Evolutionary conservation across 331 rosid genomes (phyloP).

Genomic region (Arachis monticola): DNA sequence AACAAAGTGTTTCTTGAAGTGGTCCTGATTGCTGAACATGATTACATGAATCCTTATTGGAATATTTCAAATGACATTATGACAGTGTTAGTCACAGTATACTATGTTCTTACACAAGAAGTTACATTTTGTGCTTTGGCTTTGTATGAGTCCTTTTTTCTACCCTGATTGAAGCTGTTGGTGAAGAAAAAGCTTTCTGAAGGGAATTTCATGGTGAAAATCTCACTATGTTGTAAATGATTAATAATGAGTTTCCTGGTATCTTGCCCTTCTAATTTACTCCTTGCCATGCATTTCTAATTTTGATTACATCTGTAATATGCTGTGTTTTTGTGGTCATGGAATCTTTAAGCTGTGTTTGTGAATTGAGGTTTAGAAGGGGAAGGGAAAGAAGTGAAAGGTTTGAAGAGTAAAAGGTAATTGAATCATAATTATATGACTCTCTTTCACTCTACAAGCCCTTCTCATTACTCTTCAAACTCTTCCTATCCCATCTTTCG

Average conservation of each 20-base stretch:
- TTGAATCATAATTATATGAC: too few relatives aligned
- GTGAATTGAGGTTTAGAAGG: too few relatives aligned
- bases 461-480: too few relatives aligned
- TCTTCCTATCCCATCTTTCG: too few relatives aligned
- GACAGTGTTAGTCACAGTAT: neutral
- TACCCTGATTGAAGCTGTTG: neutral
- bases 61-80: neutral
- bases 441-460: too few relatives aligned
- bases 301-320: neutral
- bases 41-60: neutral
- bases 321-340: neutral
- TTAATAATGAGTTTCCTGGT: neutral
- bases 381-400: too few relatives aligned
- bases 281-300: slow-evolving; percentile 2
- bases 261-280: neutral
- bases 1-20: neutral
- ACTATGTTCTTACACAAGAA: neutral
- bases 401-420: too few relatives aligned
- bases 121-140: slow-evolving; percentile 18
- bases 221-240: neutral
- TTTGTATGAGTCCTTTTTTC: neutral
- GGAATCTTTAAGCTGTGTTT: neutral
- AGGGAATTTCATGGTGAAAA: slow-evolving; percentile 2
- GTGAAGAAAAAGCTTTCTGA: neutral
- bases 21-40: neutral